phyloP scores from a whole-genome alignment of 352 stramenopile species.

The Hyaloperonospora brassicae region DNA sequence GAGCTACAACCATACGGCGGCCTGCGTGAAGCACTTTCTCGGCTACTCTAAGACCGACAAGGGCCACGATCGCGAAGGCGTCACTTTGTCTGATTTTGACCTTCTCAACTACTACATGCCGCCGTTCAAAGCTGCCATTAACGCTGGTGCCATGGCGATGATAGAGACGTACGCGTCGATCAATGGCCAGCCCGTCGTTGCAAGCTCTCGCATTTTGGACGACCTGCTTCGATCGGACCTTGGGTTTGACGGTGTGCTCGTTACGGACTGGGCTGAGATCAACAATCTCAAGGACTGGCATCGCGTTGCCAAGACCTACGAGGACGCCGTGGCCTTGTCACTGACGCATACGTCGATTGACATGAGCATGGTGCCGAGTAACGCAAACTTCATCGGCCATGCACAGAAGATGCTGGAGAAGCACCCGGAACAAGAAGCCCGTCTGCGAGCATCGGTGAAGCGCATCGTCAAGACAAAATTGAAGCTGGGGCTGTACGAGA shows the following conservation, averaged over 20 bases:
- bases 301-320: constrained; percentile 35
- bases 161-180: constrained; percentile 94
- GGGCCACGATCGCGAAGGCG: constrained; percentile 73
- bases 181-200: constrained; percentile 86
- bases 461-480: constrained; percentile 72
- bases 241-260: constrained; percentile 80
- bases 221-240: constrained; percentile 80
- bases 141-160: constrained; percentile 70
- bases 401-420: constrained; percentile 31
- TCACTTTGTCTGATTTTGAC: constrained; percentile 69
- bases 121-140: constrained; percentile 75
- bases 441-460: constrained; percentile 50
- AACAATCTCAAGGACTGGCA: constrained; percentile 76
- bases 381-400: constrained; percentile 45
- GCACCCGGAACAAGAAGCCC: constrained; percentile 28
- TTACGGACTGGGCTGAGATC: constrained; percentile 91
- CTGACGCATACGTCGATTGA: constrained; percentile 78
- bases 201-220: constrained; percentile 71
- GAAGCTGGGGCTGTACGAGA: constrained; percentile 63
- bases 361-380: constrained; percentile 85
- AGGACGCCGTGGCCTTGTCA: constrained; percentile 58
- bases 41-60: constrained; percentile 78
- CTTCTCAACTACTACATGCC: constrained; percentile 82
- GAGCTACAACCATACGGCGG: constrained; percentile 44
- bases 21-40: constrained; percentile 89